These are phyloP conservation scores for Pisolithus marmoratus DNA, from an alignment of 768 basidiomycete genomes.

Conservation along the genomic window DNA sequence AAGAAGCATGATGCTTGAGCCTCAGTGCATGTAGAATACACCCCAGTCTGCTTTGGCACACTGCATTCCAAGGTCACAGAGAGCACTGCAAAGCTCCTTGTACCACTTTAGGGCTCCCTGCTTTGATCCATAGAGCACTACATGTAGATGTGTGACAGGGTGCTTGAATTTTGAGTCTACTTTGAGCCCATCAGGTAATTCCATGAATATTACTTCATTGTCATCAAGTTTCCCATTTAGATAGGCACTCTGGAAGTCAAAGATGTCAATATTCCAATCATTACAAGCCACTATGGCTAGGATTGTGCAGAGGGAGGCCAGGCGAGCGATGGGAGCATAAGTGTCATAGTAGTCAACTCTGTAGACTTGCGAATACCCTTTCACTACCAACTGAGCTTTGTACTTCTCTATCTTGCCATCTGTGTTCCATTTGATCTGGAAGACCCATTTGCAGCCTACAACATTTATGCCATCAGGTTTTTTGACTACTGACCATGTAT, in stretches of 20 bases:
- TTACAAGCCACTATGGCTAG: background rate
- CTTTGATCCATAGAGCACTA: background rate
- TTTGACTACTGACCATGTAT: constrained; percentile 7
- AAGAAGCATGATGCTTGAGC: background rate
- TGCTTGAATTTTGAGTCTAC: background rate
- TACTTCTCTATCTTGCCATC: background rate
- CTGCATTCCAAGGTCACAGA: background rate
- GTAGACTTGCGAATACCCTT: constrained; percentile 17
- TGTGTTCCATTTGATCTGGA: background rate
- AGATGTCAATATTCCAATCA: constrained; percentile 24
- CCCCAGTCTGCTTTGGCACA: background rate
- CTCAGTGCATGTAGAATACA: background rate
- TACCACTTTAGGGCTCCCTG: background rate
- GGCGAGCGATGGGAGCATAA: background rate
- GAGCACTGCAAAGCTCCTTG: background rate
- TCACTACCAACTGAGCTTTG: constrained; percentile 38
- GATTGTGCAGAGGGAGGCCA: constrained; percentile 1
- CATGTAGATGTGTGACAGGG: background rate
- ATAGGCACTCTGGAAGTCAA: constrained; percentile 25
- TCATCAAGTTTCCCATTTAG: constrained; percentile 34
- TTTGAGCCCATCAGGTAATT: background rate
- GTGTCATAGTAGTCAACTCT: constrained; percentile 3
- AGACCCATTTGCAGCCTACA: constrained; percentile 3
- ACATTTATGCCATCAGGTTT: background rate
- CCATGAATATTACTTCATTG: constrained; percentile 36